Base-by-base conservation (phyloP, 495 filamentous ascomycete genomes). In the Usnea hakonensis region DNA sequence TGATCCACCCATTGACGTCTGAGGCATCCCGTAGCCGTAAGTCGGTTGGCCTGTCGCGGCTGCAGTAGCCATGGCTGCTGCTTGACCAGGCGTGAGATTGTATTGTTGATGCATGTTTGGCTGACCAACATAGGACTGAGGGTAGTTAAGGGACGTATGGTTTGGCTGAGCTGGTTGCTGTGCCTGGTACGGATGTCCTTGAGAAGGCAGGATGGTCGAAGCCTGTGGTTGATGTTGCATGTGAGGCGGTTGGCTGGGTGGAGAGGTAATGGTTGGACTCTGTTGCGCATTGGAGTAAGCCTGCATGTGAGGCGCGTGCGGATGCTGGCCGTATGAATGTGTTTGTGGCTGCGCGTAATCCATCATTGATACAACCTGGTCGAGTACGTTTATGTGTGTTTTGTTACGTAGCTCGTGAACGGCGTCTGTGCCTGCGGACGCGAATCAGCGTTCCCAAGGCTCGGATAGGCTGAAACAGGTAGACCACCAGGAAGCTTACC, bases 341-440 rank as follows among this genome's bases (percentile, higher is more conserved):
- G 63, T 41, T 72, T 81, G 80, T 72, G 81, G 79, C 68, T 82
- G 79, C 55, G 77, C 74, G 62, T 82, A 83, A 69, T 83, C 80
- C 80, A 83, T 82, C 67, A 68, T 79, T 68, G 61, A 61, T 64
- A 59, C 53, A 54, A 30, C 50, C 44, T 19, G 65, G 43, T 43
- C 26, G 54, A 63, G 53, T 60, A 57, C 28, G 61, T 64, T 66
- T 52, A 52, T 52, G 48, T 52, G n/a, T 52, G 26, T 52, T n/a
- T 52, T 58, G 61, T 55, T 61, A 13, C 36, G 50, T 61, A 21
- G 41, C 65, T 55, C 61, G 21, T 50, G 32, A 59, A 53, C 50
- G 65, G 65, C 65, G 65, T 56, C 65, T 64, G 57, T 50, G 37
- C 50, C 48, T 60, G 53, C 65, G 55, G 19, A 60, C 65, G 61